Conservation (phyloP, 805 yeast genomes). For the Nakazawaea ernobii region DNA sequence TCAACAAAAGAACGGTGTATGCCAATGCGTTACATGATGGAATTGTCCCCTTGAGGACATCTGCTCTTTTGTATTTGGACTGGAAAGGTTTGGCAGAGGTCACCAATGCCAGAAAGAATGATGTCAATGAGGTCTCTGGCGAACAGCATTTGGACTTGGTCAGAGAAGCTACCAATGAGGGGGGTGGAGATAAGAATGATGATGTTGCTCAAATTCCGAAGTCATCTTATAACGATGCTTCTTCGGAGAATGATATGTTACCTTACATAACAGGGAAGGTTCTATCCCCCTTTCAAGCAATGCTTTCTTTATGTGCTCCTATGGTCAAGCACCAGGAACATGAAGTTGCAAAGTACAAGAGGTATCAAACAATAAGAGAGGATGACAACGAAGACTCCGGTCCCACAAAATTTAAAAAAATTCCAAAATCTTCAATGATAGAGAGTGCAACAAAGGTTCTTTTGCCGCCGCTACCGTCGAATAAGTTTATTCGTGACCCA, state of each 20-base stretch:
- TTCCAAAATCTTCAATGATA: constrained; percentile 73
- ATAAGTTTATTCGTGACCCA: constrained; percentile 65
- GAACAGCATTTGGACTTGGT: constrained; percentile 10
- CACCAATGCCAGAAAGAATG: constrained; percentile 23
- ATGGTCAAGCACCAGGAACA: constrained; percentile 16
- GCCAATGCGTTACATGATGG: constrained; percentile 94
- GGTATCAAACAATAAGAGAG: constrained; percentile 23
- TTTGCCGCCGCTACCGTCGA: constrained; percentile 74
- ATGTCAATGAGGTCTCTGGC: constrained; percentile 11
- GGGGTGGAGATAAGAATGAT: constrained; percentile 12
- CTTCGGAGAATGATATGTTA: constrained; percentile 7
- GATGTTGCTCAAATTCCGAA: constrained; percentile 26
- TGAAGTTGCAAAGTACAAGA: constrained; percentile 18
- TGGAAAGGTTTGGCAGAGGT: constrained; percentile 68
- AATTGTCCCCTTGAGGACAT: constrained; percentile 88
- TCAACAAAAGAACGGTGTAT: constrained; percentile 71
- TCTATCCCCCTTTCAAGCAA: constrained; percentile 37
- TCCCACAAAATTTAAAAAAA: constrained; percentile 14
- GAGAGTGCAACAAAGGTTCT: constrained; percentile 74
- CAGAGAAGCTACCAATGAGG: constrained; percentile 7
- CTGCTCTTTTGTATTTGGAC: constrained; percentile 80
- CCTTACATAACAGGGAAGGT: constrained; percentile 18
- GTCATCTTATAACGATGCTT: constrained; percentile 13
- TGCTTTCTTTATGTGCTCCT: constrained; percentile 37
- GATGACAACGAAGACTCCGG: constrained; percentile 13